Conservation (phyloP, 495 filamentous ascomycete species). For the Xylaria grammica region DNA sequence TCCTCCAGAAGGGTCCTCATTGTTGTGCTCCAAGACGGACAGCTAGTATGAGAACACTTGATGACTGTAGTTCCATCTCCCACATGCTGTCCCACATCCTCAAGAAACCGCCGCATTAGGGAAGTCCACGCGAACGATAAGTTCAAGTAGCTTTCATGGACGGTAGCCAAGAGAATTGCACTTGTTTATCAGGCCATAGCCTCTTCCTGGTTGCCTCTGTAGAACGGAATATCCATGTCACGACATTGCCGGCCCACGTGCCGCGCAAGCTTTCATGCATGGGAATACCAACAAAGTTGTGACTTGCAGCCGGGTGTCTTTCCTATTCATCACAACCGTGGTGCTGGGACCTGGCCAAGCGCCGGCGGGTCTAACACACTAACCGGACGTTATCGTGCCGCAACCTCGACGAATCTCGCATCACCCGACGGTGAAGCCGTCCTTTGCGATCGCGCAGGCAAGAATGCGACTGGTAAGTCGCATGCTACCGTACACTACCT, state of each 20-base stretch:
- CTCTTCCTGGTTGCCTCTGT: not conserved
- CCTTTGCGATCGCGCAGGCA: not conserved
- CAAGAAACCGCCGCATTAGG: not conserved
- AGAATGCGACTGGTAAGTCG: not conserved
- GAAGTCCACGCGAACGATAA: not conserved
- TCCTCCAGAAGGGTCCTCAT: not conserved
- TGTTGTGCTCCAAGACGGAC: not conserved
- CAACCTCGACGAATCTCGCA: conserved; percentile 1
- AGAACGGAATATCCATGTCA: not conserved
- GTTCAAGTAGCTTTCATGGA: not conserved
- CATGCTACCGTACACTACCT: not conserved
- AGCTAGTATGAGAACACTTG: not conserved
- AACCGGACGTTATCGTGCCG: not conserved
- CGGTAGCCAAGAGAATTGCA: not conserved
- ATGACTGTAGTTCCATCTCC: not conserved
- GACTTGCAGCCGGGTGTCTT: conserved; percentile 12
- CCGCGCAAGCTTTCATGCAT: conserved; percentile 10
- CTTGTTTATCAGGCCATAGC: not conserved
- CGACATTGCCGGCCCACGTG: conserved; percentile 11
- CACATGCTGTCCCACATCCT: not conserved
- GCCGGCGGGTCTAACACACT: not conserved
- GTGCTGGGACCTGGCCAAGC: not conserved
- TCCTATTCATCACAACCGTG: conserved; percentile 12
- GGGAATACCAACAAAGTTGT: not conserved
- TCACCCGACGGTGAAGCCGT: not conserved